Evolutionary conservation across 352 stramenopile species (phyloP), one percentile per base, ranked within the genome.

Genomic region (Pythium brachiatum): DNA sequence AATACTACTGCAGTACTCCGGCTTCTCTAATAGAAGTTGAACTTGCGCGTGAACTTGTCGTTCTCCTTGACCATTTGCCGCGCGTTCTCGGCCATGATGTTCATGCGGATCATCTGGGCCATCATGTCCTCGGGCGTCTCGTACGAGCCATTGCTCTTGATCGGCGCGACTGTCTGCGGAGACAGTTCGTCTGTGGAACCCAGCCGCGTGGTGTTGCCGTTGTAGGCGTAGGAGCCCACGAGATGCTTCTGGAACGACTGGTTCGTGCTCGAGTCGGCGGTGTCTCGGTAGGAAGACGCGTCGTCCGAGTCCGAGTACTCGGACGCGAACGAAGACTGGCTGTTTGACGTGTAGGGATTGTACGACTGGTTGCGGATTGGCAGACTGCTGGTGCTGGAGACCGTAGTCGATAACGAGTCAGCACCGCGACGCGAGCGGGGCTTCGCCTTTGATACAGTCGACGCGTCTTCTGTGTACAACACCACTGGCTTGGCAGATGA

Each of bases 101-200:
- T 90, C 78, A 90, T 88, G 62, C 83, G 74, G 64, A 88, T 79
- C 68, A 90, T 88, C 56, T 86, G 81, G 32, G 71, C 57, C 75
- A 90, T 88, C 62, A 88, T 73, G 53, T 73, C 77, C 27, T 90
- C 78, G 2, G 68, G 66, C n/a, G 66, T 75, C 23, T 72, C 54
- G 48, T 73, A 69, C 27, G 34, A n/a, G 32, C 44, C 34, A 8
- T 26, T 25, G 7, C 18, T 34, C 9, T 23, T 57, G 5, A 51
- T 21, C 25, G 21, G 21, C 13, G 29, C n/a, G 9, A 39, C 16
- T 21, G 53, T 56, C 7, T 32, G 47, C 20, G 54, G 18, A 5
- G 61, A 31, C 25, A 59, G 25, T 46, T 68, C 54, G 20, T 68
- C 61, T 9, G 60, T 68, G 13, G 52, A 57, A 11, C 46, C 52